A percentile compares a stretch with the other conserved stretches of the same genome.
These are phyloP conservation scores for Russula foetens DNA, from an alignment of 768 basidiomycete species.

Conservation along the genomic window DNA sequence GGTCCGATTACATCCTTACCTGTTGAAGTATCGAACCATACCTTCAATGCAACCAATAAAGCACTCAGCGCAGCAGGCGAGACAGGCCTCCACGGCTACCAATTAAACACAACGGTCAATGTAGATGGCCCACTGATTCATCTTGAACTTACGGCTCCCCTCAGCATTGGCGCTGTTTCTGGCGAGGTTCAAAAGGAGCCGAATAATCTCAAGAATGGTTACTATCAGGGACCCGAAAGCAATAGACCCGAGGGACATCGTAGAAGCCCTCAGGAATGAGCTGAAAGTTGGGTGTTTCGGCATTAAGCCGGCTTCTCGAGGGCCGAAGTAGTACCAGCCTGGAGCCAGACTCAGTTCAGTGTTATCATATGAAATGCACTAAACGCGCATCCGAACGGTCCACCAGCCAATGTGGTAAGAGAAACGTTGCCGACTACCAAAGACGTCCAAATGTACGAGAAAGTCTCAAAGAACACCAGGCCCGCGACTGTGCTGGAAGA, in stretches of 20 bases:
- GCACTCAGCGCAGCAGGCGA: constrained; percentile 75
- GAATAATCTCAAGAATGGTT: constrained; percentile 63
- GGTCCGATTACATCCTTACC: constrained; percentile 29
- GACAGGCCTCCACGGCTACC: constrained; percentile 59
- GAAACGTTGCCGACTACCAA: constrained; percentile 76
- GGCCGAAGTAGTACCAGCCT: constrained; percentile 78
- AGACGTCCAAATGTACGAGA: constrained; percentile 82
- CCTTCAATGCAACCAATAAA: constrained; percentile 64
- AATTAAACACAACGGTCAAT: background rate
- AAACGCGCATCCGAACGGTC: constrained; percentile 50
- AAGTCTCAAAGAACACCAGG: constrained; percentile 67
- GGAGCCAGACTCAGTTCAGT: background rate
- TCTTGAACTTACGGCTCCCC: constrained; percentile 50
- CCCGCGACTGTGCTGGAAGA: constrained; percentile 73
- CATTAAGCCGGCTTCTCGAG: constrained; percentile 55
- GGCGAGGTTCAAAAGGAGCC: constrained; percentile 50
- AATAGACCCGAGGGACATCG: constrained; percentile 74
- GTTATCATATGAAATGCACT: background rate
- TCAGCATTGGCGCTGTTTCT: constrained; percentile 52
- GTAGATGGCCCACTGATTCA: background rate
- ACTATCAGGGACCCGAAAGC: constrained; percentile 82
- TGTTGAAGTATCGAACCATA: constrained; percentile 74
- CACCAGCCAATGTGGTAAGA: constrained; percentile 73
- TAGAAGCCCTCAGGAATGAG: constrained; percentile 67
- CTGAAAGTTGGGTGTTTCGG: constrained; percentile 64